Conservation (phyloP, 345 rosid genomes). For the Acer yangbiense region DNA sequence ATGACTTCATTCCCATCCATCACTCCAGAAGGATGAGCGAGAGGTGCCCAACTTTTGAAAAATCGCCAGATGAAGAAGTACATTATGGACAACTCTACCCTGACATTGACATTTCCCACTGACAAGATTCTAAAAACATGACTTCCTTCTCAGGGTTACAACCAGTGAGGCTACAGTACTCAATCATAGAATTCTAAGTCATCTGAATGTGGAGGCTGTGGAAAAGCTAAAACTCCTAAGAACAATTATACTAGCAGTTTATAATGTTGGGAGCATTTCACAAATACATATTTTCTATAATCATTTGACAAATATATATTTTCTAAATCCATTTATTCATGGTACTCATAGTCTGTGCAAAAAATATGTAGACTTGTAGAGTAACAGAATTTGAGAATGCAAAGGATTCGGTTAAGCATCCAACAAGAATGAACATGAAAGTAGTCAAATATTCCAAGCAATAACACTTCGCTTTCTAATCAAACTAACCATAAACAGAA, state of each 20-base stretch:
- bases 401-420: slow-evolving; percentile 5
- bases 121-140: not conserved
- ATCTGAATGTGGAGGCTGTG: not conserved
- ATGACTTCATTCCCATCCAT: not conserved
- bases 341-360: not conserved
- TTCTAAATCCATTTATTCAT: too few relatives aligned
- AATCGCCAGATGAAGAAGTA: not conserved
- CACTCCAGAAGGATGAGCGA: not conserved
- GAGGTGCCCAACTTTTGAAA: not conserved
- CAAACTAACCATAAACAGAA: not conserved
- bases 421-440: not conserved
- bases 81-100: not conserved
- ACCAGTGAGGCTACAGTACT: not conserved
- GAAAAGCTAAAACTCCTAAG: not conserved
- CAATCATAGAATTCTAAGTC: not conserved
- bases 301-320: too few relatives aligned
- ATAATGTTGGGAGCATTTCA: not conserved
- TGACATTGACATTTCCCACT: not conserved
- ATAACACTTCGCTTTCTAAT: not conserved
- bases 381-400: not conserved
- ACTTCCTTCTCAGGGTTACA: not conserved
- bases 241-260: not conserved
- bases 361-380: not conserved
- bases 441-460: not conserved
- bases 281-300: not conserved